Evolutionary conservation across 768 basidiomycete species (phyloP).

Genomic region (Suillus spraguei): DNA sequence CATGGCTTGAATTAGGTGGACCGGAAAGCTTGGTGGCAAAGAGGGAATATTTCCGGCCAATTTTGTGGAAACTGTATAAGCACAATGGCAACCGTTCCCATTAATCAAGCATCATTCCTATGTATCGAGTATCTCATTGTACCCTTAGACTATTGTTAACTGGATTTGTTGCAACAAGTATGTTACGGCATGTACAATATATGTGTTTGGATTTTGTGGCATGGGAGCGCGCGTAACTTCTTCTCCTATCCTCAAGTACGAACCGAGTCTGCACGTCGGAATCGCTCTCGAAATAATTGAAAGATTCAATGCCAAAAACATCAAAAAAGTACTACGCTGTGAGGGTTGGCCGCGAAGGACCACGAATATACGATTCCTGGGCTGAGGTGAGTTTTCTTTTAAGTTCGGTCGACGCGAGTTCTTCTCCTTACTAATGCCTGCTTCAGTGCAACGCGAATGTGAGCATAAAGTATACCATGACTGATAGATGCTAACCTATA

Average conservation of each 20-base stretch:
- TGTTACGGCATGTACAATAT: background rate
- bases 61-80: constrained; percentile 68
- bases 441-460: constrained; percentile 52
- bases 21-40: constrained; percentile 59
- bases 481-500: constrained; percentile 4
- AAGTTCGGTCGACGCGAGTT: background rate
- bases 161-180: constrained; percentile 2
- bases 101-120: constrained; percentile 8
- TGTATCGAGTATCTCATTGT: background rate
- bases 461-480: constrained; percentile 3
- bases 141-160: background rate
- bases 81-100: background rate
- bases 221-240: background rate
- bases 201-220: background rate
- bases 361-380: constrained; percentile 61
- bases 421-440: constrained; percentile 3
- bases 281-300: background rate
- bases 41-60: constrained; percentile 83
- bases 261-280: background rate
- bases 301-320: constrained; percentile 31
- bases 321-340: constrained; percentile 63
- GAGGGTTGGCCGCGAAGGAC: constrained; percentile 55
- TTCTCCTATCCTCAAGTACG: constrained; percentile 3
- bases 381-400: constrained; percentile 47
- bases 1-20: constrained; percentile 59